Evolutionary conservation across 805 yeast genomes (phyloP).

Genomic region (Yamadazyma endophytica): DNA sequence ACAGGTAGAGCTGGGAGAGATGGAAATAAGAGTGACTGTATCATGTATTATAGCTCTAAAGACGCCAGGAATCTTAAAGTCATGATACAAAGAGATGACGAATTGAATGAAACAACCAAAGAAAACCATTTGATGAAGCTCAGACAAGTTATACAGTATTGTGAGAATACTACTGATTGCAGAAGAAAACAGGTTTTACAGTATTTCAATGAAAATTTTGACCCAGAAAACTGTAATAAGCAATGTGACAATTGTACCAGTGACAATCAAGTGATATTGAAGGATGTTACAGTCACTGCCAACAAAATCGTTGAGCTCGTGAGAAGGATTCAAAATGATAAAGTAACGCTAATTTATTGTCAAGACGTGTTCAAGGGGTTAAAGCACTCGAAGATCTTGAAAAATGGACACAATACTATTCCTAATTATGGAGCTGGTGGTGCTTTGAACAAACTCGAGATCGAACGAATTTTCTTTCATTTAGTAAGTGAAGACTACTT

Average conservation of each 20-base stretch:
- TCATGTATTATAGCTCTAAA: conserved; percentile 72
- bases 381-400: conserved; percentile 53
- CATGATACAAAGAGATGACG: conserved; percentile 73
- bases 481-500: conserved; percentile 63
- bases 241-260: conserved; percentile 83
- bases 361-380: conserved; percentile 83
- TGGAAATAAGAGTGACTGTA: conserved; percentile 77
- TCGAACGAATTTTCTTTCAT: conserved; percentile 81
- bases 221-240: conserved; percentile 57
- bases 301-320: conserved; percentile 58
- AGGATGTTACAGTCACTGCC: conserved; percentile 69
- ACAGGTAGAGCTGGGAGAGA: conserved; percentile 99
- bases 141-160: conserved; percentile 81
- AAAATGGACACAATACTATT: conserved; percentile 56
- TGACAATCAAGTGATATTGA: conserved; percentile 38
- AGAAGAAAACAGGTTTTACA: conserved; percentile 84
- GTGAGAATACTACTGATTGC: conserved; percentile 89
- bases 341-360: conserved; percentile 74
- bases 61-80: conserved; percentile 77
- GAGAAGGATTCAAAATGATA: conserved; percentile 46
- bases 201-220: conserved; percentile 83
- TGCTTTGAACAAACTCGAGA: conserved; percentile 56
- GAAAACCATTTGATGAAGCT: conserved; percentile 76
- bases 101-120: conserved; percentile 56
- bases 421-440: conserved; percentile 72